phyloP scores from a whole-genome alignment of 306 rosid genomes.

The Vicia villosa region DNA sequence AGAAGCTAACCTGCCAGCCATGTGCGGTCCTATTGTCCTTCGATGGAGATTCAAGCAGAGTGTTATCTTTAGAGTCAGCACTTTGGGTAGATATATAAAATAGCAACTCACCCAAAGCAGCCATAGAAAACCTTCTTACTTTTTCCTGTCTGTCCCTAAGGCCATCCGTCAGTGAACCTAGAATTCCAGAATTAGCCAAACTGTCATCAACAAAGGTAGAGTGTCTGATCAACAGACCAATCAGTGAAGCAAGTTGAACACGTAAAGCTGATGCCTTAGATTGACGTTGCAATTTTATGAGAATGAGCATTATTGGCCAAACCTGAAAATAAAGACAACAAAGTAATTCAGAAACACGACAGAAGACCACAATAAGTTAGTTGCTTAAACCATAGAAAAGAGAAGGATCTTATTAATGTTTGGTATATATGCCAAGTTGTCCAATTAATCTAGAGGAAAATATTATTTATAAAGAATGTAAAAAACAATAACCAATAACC shows the following conservation, averaged over 20 bases:
- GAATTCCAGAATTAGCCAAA: conserved; percentile 85
- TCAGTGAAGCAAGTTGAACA: conserved; percentile 88
- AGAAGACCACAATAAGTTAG: neutral
- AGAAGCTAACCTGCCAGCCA: conserved; percentile 91
- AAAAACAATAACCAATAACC: neutral
- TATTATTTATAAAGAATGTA: neutral
- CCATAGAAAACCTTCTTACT: conserved; percentile 94
- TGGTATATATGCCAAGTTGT: neutral
- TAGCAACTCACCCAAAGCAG: conserved; percentile 93
- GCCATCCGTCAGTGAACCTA: conserved; percentile 83
- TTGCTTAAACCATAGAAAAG: conserved; percentile 2
- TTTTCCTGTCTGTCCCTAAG: conserved; percentile 95
- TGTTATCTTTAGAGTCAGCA: conserved; percentile 67
- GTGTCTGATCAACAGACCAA: conserved; percentile 90
- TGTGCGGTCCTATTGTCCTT: conserved; percentile 60
- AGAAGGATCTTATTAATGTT: neutral
- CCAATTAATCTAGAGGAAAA: neutral
- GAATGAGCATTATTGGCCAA: conserved; percentile 89
- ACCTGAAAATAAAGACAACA: no score
- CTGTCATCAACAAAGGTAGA: conserved; percentile 83
- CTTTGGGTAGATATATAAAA: conserved; percentile 90
- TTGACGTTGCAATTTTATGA: conserved; percentile 85
- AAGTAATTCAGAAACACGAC: neutral
- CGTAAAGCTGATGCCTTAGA: conserved; percentile 84
- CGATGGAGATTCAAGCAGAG: conserved; percentile 72